These are phyloP conservation scores for Asterella californica DNA, from an alignment of 225 moss, liverwort and hornwort genomes.

Conservation along the genomic window DNA sequence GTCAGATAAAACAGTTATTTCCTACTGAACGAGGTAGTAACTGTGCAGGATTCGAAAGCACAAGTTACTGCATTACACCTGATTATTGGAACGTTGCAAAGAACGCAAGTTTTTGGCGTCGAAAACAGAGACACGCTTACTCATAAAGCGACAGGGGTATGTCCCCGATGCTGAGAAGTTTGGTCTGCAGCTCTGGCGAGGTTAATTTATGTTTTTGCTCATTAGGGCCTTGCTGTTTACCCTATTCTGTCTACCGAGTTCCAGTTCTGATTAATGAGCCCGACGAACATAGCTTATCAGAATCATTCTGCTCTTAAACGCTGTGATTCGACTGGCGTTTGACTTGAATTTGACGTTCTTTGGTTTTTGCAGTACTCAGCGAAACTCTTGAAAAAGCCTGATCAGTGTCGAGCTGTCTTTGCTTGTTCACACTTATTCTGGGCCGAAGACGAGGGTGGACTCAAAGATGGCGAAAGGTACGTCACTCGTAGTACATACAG, in stretches of 20 bases:
- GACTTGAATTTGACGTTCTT: not conserved
- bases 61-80: conserved; percentile 91
- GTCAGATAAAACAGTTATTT: not conserved
- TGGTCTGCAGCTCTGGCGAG: not conserved
- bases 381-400: conserved; percentile 90
- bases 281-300: not conserved
- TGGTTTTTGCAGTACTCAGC: conserved; percentile 69
- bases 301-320: not conserved
- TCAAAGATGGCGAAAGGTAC: conserved; percentile 95
- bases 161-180: conserved; percentile 9
- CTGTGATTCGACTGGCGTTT: not conserved
- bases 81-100: conserved; percentile 88
- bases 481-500: not conserved
- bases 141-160: conserved; percentile 93
- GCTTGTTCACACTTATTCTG: conserved; percentile 96
- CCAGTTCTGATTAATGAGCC: not conserved
- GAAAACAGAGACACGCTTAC: conserved; percentile 97
- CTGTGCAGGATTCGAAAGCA: conserved; percentile 84
- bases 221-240: not conserved
- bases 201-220: not conserved
- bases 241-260: not conserved
- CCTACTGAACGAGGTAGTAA: not conserved
- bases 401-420: conserved; percentile 91
- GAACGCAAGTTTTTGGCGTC: conserved; percentile 83
- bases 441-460: conserved; percentile 84